phyloP scores from a whole-genome alignment of 73 alveolate species.

The Uronychia setigera region DNA sequence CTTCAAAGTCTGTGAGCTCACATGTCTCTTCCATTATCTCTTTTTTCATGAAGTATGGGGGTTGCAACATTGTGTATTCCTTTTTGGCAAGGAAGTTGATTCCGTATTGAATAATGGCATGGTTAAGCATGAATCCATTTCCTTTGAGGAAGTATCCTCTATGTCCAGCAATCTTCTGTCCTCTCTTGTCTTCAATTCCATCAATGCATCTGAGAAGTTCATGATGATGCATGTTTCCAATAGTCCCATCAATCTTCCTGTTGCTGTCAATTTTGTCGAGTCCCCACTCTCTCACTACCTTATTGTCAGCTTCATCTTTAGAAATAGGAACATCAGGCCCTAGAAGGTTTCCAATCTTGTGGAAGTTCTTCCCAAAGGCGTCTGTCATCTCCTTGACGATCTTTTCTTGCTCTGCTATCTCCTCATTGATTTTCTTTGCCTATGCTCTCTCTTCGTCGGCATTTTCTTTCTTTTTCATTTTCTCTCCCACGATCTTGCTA shows the following conservation, averaged over 20 bases:
- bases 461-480: slow-evolving; percentile 68
- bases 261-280: slow-evolving; percentile 42
- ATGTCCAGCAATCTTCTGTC: slow-evolving; percentile 96
- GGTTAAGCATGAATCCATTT: slow-evolving; percentile 95
- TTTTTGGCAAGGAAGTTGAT: slow-evolving; percentile 82
- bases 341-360: slow-evolving; percentile 85
- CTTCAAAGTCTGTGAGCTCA: slow-evolving; percentile 98
- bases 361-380: slow-evolving; percentile 43
- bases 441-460: slow-evolving; percentile 52
- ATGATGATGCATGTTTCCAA: slow-evolving; percentile 96
- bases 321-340: slow-evolving; percentile 93
- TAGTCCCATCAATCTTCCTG: slow-evolving; percentile 84
- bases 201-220: slow-evolving; percentile 90
- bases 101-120: slow-evolving; percentile 98
- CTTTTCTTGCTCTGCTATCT: slow-evolving; percentile 41
- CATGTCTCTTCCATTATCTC: slow-evolving; percentile 98
- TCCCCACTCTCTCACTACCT: slow-evolving; percentile 92
- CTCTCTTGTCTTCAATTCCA: slow-evolving; percentile 92
- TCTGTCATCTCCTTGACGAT: slow-evolving; percentile 65
- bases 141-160: slow-evolving; percentile 98
- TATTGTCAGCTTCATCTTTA: slow-evolving; percentile 94
- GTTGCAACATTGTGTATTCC: slow-evolving; percentile 96
- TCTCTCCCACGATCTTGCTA: slow-evolving; percentile 75
- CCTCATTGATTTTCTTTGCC: slow-evolving; percentile 34
- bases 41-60: slow-evolving; percentile 99